Percentiles rank a stretch among this genome's conserved stretches.
phyloP scores from a whole-genome alignment of 192 early-diverging fungal species.

The Podila minutissima region DNA sequence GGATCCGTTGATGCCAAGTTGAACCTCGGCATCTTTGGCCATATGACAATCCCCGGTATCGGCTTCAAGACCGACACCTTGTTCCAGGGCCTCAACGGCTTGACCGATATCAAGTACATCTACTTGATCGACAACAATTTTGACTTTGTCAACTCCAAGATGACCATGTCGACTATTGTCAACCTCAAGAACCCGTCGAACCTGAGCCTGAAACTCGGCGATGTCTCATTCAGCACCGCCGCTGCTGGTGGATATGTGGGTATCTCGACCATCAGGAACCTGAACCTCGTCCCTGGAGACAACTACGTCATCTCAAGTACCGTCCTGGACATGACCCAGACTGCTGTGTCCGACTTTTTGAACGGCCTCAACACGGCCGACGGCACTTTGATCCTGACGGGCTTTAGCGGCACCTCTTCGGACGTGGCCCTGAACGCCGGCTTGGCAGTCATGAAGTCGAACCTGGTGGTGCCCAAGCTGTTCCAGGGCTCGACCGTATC shows the following conservation, averaged over 20 bases:
- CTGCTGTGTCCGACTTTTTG: conserved; percentile 9
- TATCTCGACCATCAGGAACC: conserved; percentile 18
- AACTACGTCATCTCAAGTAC: conserved; percentile 32
- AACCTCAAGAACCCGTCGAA: conserved; percentile 27
- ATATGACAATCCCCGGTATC: conserved; percentile 23
- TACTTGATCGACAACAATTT: conserved; percentile 18
- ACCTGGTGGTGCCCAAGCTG: conserved; percentile 7
- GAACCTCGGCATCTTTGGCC: conserved; percentile 41
- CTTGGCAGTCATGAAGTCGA: conserved; percentile 6
- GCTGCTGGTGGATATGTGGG: conserved; percentile 8
- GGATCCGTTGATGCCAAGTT: conserved; percentile 39
- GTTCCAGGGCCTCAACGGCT: conserved; percentile 22
- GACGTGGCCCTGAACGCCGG: conserved; percentile 36
- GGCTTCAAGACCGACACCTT: conserved; percentile 25
- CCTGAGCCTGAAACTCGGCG: conserved; percentile 27
- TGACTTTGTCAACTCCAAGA: not conserved
- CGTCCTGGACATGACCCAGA: not conserved
- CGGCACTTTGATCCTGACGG: conserved; percentile 7
- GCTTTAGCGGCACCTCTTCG: conserved; percentile 4
- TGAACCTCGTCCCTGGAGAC: conserved; percentile 23
- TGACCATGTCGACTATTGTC: conserved; percentile 21
- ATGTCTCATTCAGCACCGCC: conserved; percentile 18
- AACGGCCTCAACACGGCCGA: not conserved
- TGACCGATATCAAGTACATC: conserved; percentile 21
- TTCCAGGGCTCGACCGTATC: conserved; percentile 24